A percentile compares a stretch with the other conserved stretches of the same genome.
These are phyloP conservation scores for Sordariomycetes sp. DNA, from an alignment of 2,329 filamentous ascomycete genomes.

Conservation along the genomic window DNA sequence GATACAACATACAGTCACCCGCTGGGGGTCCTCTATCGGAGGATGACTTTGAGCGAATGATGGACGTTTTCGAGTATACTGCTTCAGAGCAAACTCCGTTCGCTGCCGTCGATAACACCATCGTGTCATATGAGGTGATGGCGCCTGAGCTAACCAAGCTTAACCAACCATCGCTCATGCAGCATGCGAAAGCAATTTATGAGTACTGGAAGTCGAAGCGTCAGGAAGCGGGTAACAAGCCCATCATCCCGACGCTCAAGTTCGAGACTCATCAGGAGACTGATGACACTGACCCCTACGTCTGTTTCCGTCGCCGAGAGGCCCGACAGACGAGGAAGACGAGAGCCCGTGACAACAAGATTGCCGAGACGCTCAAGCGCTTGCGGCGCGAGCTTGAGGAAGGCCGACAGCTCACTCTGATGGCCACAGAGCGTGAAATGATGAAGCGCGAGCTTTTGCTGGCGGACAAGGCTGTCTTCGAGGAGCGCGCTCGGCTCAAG, in stretches of 20 bases:
- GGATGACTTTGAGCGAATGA: slow-evolving; percentile 86
- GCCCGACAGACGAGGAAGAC: slow-evolving; percentile 93
- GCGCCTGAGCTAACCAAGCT: slow-evolving; percentile 54
- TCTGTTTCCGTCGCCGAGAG: slow-evolving; percentile 94
- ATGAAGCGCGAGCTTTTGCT: slow-evolving; percentile 69
- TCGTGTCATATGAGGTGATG: slow-evolving; percentile 70
- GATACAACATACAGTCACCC: slow-evolving; percentile 70
- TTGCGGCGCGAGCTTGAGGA: slow-evolving; percentile 86
- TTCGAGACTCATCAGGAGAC: slow-evolving; percentile 91
- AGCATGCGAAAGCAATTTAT: slow-evolving; percentile 70
- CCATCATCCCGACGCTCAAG: slow-evolving; percentile 73
- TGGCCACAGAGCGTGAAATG: slow-evolving; percentile 72
- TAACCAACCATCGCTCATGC: slow-evolving; percentile 37
- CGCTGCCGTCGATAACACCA: slow-evolving; percentile 80
- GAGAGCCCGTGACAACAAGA: slow-evolving; percentile 83
- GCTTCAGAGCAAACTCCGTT: slow-evolving; percentile 77
- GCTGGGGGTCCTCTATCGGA: slow-evolving; percentile 63
- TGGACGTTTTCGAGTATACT: slow-evolving; percentile 90
- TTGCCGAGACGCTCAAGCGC: slow-evolving; percentile 88
- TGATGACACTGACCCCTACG: slow-evolving; percentile 93
- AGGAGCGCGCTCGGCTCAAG: slow-evolving; percentile 74
- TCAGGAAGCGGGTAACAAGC: slow-evolving; percentile 55
- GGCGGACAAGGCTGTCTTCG: slow-evolving; percentile 69
- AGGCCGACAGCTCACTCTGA: slow-evolving; percentile 67
- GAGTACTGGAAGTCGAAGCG: slow-evolving; percentile 78